Conservation (phyloP, 768 basidiomycete genomes). For the Rhizopogon sp. region DNA sequence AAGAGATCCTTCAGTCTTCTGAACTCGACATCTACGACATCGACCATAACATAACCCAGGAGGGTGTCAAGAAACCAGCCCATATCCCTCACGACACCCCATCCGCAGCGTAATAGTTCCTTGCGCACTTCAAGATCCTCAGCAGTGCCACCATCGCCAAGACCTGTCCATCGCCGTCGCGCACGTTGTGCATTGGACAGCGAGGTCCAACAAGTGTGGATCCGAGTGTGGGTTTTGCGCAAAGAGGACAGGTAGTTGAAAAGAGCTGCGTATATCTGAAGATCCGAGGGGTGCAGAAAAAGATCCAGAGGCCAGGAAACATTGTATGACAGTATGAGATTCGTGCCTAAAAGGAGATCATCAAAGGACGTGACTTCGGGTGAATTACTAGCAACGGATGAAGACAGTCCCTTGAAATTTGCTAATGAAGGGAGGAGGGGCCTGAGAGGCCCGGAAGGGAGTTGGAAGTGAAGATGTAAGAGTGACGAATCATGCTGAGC, state of each 20-base stretch:
- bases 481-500: conserved; percentile 85
- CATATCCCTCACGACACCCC: conserved; percentile 88
- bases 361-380: conserved; percentile 53
- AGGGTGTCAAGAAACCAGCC: conserved; percentile 87
- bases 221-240: conserved; percentile 75
- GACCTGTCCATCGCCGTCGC: conserved; percentile 79
- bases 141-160: conserved; percentile 78
- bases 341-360: conserved; percentile 75
- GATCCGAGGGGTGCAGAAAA: conserved; percentile 73
- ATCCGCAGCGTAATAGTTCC: conserved; percentile 68
- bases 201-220: conserved; percentile 80
- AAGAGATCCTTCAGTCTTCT: conserved; percentile 61
- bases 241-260: conserved; percentile 83
- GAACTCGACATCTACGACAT: conserved; percentile 86
- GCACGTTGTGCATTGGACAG: conserved; percentile 84
- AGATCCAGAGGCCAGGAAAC: conserved; percentile 88
- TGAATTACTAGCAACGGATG: conserved; percentile 31
- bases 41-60: conserved; percentile 82
- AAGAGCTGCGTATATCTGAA: conserved; percentile 68
- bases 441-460: conserved; percentile 78
- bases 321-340: conserved; percentile 61
- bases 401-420: conserved; percentile 31
- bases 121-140: conserved; percentile 65
- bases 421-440: conserved; percentile 76
- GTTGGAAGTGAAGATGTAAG: conserved; percentile 63